A percentile compares a stretch with the other conserved stretches of the same genome.
Conservation (phyloP, 352 stramenopile species). For the Phytophthora hibernalis region DNA sequence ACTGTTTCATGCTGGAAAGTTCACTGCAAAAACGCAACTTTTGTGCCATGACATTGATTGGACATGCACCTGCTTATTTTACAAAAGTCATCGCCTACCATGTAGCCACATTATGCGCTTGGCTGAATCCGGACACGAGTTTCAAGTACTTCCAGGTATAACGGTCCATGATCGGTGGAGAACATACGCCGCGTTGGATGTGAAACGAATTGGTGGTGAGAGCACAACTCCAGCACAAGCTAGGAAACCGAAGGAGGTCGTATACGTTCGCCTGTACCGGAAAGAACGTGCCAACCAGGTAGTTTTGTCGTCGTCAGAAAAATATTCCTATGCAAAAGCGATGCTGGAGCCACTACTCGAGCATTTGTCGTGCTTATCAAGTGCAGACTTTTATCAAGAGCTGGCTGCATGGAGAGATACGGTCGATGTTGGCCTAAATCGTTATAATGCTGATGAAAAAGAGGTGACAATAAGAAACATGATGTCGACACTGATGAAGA, state of each 20-base stretch:
- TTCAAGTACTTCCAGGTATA: neutral
- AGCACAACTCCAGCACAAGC: neutral
- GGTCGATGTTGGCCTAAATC: neutral
- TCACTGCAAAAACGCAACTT: neutral
- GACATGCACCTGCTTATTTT: neutral
- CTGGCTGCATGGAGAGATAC: neutral
- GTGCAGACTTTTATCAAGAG: no score
- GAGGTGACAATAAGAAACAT: neutral
- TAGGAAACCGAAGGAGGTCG: constrained; percentile 2
- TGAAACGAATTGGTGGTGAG: neutral
- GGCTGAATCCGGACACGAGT: neutral
- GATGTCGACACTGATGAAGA: neutral
- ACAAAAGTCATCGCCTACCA: neutral
- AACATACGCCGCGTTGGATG: neutral
- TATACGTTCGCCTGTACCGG: constrained; percentile 3
- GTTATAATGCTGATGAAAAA: neutral
- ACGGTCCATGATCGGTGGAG: neutral
- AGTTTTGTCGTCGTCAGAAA: constrained; percentile 6
- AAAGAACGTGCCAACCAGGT: constrained; percentile 7
- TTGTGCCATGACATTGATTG: neutral
- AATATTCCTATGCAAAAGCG: constrained; percentile 15
- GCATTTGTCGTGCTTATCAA: no score
- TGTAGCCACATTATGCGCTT: neutral
- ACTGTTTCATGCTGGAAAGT: neutral
- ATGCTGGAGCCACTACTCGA: no score